Percentiles rank a stretch among this genome's conserved stretches.
Evolutionary conservation across 108 stramenopile species (phyloP).

Genomic region (Aurantiochytrium sp.): DNA sequence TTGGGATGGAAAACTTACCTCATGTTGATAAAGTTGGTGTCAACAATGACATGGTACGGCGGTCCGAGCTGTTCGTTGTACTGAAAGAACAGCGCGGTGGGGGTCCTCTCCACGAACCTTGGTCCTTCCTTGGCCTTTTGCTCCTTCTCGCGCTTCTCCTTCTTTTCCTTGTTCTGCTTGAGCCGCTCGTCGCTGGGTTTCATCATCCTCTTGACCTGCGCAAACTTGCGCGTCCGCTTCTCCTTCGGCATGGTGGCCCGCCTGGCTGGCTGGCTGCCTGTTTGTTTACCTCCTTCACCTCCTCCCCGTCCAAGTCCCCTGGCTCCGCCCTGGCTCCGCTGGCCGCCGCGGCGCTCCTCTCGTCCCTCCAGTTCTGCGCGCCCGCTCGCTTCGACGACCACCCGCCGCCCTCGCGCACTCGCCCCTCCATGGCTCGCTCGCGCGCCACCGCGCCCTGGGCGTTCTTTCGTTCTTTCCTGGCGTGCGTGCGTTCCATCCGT

Average conservation of each 20-base stretch:
- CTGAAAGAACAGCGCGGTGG: constrained; percentile 86
- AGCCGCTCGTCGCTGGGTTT: constrained; percentile 78
- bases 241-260: constrained; percentile 69
- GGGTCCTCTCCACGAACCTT: constrained; percentile 71
- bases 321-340: no score
- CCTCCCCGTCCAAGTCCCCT: no score
- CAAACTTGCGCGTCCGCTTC: constrained; percentile 84
- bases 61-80: constrained; percentile 96
- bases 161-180: constrained; percentile 57
- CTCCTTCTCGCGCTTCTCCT: constrained; percentile 49
- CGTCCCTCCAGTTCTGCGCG: not conserved
- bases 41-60: constrained; percentile 92
- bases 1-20: constrained; percentile 14
- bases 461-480: not conserved
- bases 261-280: no score
- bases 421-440: not conserved
- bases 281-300: no score
- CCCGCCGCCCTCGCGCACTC: not conserved
- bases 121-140: constrained; percentile 51
- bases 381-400: not conserved
- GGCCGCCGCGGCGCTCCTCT: no score
- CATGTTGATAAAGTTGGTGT: constrained; percentile 99
- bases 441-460: not conserved
- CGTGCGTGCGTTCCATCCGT: not conserved
- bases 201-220: constrained; percentile 80